Conservation (phyloP, 305 asterid species). For the Solanum hybrid region DNA sequence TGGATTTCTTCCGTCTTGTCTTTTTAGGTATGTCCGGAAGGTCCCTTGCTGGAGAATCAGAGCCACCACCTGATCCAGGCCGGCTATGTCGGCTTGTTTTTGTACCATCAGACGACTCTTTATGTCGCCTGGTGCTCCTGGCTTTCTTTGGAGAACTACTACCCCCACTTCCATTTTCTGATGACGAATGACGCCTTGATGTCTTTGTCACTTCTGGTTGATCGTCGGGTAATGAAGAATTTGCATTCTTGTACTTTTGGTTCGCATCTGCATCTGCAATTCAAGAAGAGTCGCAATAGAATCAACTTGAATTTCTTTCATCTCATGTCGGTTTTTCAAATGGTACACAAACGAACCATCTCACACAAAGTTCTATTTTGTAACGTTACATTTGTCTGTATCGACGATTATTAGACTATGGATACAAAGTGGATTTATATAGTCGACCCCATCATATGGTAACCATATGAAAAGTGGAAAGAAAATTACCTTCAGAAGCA, state of each 20-base stretch:
- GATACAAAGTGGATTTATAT: not conserved
- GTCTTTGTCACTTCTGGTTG: not conserved
- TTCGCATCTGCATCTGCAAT: not conserved
- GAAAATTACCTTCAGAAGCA: slow-evolving; percentile 10
- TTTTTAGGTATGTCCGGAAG: slow-evolving; percentile 53
- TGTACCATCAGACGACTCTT: not conserved
- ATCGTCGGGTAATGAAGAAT: not conserved
- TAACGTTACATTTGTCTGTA: not conserved
- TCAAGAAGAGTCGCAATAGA: not conserved
- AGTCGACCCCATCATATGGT: not conserved
- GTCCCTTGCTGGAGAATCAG: slow-evolving; percentile 10
- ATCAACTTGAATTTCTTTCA: not conserved
- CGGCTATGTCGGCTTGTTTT: not conserved
- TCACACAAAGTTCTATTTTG: not conserved
- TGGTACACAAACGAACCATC: not conserved
- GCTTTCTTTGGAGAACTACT: slow-evolving; percentile 5
- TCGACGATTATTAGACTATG: not conserved
- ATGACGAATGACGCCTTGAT: not conserved
- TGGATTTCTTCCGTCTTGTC: slow-evolving; percentile 65
- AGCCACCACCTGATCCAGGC: slow-evolving; percentile 18
- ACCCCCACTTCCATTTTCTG: not conserved
- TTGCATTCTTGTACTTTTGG: not conserved
- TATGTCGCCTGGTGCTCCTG: slow-evolving; percentile 5
- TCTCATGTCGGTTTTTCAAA: not conserved
- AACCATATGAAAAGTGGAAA: not conserved